Percentiles rank a stretch among this genome's conserved stretches.
These are phyloP conservation scores for Alternaria triticina DNA, from an alignment of 2,329 filamentous ascomycete genomes.

Conservation along the genomic window DNA sequence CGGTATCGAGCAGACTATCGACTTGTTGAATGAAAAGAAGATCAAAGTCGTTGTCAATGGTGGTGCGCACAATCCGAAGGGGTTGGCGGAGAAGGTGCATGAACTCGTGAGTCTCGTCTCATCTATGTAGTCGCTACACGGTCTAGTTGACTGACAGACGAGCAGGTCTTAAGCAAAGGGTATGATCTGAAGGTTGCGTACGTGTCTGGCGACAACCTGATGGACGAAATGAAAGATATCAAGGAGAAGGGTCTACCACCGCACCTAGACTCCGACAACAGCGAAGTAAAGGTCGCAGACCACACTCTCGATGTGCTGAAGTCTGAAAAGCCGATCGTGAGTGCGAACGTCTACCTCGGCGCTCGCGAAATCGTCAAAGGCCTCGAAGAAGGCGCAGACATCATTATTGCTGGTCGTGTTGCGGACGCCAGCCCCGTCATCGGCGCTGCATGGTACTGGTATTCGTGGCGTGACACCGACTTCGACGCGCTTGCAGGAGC, in stretches of 20 bases:
- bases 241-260: slow-evolving; percentile 46
- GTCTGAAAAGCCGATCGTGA: slow-evolving; percentile 48
- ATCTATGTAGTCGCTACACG: background rate
- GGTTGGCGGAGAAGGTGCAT: slow-evolving; percentile 56
- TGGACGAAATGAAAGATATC: slow-evolving; percentile 40
- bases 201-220: slow-evolving; percentile 55
- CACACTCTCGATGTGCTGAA: slow-evolving; percentile 50
- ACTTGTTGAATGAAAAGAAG: slow-evolving; percentile 54
- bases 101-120: slow-evolving; percentile 39
- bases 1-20: slow-evolving; percentile 54
- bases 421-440: slow-evolving; percentile 51
- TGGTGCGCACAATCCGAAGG: slow-evolving; percentile 62
- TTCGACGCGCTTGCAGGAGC: slow-evolving; percentile 58
- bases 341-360: slow-evolving; percentile 62
- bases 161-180: slow-evolving; percentile 43
- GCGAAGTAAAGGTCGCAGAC: slow-evolving; percentile 42
- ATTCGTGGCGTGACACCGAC: slow-evolving; percentile 57
- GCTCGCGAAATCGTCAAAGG: slow-evolving; percentile 45
- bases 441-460: slow-evolving; percentile 63
- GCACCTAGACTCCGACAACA: slow-evolving; percentile 53
- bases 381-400: slow-evolving; percentile 42
- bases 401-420: slow-evolving; percentile 43
- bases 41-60: slow-evolving; percentile 66
- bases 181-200: slow-evolving; percentile 54
- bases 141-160: background rate